phyloP scores from a whole-genome alignment of 2,329 filamentous ascomycete genomes.

The Sporothrix schenckii region DNA sequence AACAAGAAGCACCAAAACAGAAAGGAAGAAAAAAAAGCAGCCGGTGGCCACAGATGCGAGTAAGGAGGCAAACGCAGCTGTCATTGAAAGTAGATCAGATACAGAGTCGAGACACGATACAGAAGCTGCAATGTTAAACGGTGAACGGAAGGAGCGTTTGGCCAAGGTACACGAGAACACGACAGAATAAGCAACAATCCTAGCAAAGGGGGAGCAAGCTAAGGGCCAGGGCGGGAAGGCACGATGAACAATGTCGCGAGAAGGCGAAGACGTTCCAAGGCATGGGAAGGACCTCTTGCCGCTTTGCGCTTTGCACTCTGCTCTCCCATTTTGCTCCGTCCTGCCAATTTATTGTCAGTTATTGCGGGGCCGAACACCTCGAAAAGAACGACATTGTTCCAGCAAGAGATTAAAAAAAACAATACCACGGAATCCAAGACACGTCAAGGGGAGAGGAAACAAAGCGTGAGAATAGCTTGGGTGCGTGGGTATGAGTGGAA shows the following conservation, averaged over 20 bases:
- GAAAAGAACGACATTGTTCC: neutral
- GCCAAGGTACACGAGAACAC: neutral
- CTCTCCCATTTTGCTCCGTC: neutral
- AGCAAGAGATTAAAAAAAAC: neutral
- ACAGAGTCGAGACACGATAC: neutral
- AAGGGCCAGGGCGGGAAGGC: neutral
- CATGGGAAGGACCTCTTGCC: constrained; percentile 10
- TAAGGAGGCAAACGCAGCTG: neutral
- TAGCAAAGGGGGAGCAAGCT: neutral
- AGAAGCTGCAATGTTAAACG: neutral
- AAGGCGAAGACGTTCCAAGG: neutral
- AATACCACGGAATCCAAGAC: neutral
- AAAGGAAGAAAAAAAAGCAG: neutral
- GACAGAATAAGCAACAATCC: constrained; percentile 15
- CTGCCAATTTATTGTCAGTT: constrained; percentile 7
- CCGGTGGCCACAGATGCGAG: constrained; percentile 1
- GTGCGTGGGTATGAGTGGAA: constrained; percentile 20
- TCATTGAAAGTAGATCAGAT: neutral
- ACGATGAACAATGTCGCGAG: constrained; percentile 6
- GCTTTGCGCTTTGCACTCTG: neutral
- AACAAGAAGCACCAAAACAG: too few relatives aligned
- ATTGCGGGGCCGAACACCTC: constrained; percentile 1
- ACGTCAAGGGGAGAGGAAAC: neutral
- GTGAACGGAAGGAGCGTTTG: constrained; percentile 7
- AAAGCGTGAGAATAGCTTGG: constrained; percentile 16